Percentiles rank a stretch among this genome's conserved stretches.
Evolutionary conservation across 2,329 filamentous ascomycete species (phyloP).

Genomic region (Colletotrichum eleusines): DNA sequence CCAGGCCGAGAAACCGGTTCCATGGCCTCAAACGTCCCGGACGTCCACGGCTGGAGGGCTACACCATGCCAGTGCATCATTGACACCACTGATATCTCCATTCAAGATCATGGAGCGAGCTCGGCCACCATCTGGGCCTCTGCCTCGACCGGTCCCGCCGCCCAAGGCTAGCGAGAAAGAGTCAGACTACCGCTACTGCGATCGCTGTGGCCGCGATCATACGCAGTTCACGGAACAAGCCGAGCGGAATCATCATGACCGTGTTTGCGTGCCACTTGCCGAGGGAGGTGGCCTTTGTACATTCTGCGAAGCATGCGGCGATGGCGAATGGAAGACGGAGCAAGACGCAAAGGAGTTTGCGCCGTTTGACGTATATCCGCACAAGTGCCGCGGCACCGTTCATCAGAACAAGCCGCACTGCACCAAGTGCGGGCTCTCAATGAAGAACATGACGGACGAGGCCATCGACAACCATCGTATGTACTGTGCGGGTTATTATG

Average conservation of each 20-base stretch:
- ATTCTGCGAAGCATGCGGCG: constrained; percentile 44
- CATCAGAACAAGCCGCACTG: constrained; percentile 40
- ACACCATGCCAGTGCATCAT: too few relatives aligned
- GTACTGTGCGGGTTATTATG: constrained; percentile 42
- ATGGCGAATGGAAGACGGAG: constrained; percentile 31
- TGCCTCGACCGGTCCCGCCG: constrained; percentile 31
- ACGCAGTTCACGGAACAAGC: constrained; percentile 18
- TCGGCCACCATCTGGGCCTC: constrained; percentile 22
- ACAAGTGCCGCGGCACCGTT: constrained; percentile 37
- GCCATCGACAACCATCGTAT: constrained; percentile 37
- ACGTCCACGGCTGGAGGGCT: neutral
- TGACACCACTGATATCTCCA: neutral
- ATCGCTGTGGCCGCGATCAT: constrained; percentile 46
- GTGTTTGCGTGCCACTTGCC: constrained; percentile 42
- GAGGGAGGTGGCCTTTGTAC: constrained; percentile 28
- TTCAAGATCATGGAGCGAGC: constrained; percentile 26
- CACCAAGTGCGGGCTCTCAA: constrained; percentile 39
- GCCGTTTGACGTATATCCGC: constrained; percentile 35
- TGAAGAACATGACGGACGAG: constrained; percentile 17
- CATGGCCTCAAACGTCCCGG: neutral
- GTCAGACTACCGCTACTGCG: constrained; percentile 43
- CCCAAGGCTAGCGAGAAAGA: constrained; percentile 38
- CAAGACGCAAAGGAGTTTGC: constrained; percentile 26
- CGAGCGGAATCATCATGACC: constrained; percentile 44
- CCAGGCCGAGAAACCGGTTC: neutral